These are phyloP conservation scores for Asterophora lycoperdoides DNA, from an alignment of 768 basidiomycete species.

Conservation along the genomic window DNA sequence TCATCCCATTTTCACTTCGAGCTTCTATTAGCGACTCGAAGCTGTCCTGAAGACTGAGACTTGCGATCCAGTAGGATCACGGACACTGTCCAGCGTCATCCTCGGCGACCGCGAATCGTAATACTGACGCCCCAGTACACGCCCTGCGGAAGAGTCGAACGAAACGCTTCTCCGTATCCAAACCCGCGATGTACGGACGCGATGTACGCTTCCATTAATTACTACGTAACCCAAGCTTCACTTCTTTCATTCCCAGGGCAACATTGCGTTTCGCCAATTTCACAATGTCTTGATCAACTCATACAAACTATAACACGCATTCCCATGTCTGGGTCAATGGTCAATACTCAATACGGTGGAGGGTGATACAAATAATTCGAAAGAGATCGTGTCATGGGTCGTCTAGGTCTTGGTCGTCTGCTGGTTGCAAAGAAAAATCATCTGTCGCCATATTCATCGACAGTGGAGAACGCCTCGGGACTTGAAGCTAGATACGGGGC, in stretches of 20 bases:
- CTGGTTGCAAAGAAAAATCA: slow-evolving; percentile 12
- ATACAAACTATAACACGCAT: no score
- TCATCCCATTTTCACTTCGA: neutral
- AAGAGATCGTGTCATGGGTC: neutral
- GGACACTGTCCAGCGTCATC: neutral
- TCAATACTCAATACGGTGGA: neutral
- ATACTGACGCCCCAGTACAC: slow-evolving; percentile 5
- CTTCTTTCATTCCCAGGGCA: neutral
- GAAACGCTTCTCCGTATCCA: neutral
- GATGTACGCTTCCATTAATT: neutral
- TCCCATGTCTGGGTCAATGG: no score
- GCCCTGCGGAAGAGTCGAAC: slow-evolving; percentile 6
- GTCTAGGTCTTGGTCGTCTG: neutral
- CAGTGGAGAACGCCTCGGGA: slow-evolving; percentile 39
- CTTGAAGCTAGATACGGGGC: slow-evolving; percentile 33
- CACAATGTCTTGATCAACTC: neutral
- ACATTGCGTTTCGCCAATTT: neutral
- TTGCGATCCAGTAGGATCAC: slow-evolving; percentile 9
- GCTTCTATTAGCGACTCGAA: slow-evolving; percentile 11
- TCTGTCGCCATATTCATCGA: slow-evolving; percentile 40
- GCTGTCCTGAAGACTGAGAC: slow-evolving; percentile 4
- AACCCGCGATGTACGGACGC: slow-evolving; percentile 10
- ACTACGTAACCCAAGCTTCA: neutral
- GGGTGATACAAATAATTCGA: no score
- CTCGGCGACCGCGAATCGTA: slow-evolving; percentile 14